Percentiles rank a stretch among this genome's conserved stretches.
These are phyloP conservation scores for Fistulifera pelliculosa DNA, from an alignment of 108 stramenopile genomes.

Conservation along the genomic window DNA sequence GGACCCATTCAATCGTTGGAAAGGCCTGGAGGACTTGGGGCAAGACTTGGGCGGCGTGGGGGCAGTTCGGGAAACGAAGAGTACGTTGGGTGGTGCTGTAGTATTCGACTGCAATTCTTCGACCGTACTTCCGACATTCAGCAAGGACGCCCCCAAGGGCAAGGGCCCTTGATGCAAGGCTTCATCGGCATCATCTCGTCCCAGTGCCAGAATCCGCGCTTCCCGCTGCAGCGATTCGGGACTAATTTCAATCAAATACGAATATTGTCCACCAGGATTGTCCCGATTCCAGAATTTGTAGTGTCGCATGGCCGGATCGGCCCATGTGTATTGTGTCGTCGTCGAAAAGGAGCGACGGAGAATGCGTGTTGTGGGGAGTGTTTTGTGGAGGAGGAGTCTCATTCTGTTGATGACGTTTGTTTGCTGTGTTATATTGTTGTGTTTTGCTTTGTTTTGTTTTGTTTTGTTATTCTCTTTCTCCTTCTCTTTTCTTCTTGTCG, in stretches of 20 bases:
- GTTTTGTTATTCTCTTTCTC: too few species aligned
- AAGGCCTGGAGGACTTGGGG: conserved; percentile 35
- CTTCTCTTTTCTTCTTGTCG: too few species aligned
- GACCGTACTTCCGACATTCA: conserved; percentile 36
- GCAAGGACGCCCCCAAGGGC: conserved; percentile 39
- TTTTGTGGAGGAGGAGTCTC: too few species aligned
- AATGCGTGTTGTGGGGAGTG: too few species aligned
- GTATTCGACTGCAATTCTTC: conserved; percentile 39
- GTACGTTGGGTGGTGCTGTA: conserved; percentile 46
- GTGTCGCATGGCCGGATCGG: conserved; percentile 36
- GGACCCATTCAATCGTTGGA: conserved; percentile 72
- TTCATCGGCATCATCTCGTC: conserved; percentile 39
- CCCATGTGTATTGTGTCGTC: conserved; percentile 13
- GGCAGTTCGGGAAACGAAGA: conserved; percentile 58
- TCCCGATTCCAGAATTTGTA: conserved; percentile 72
- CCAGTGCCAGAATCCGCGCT: conserved; percentile 46
- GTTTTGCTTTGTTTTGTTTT: too few species aligned
- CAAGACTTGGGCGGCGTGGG: conserved; percentile 36
- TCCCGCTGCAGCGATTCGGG: conserved; percentile 45
- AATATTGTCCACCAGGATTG: conserved; percentile 23
- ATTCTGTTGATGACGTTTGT: too few species aligned
- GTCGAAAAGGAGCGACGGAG: too few species aligned
- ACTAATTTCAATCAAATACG: conserved; percentile 41
- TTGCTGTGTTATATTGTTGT: too few species aligned
- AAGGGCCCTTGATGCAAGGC: conserved; percentile 29